Conservation (phyloP, 768 basidiomycete species). For the Fomitopsis pulvina region DNA sequence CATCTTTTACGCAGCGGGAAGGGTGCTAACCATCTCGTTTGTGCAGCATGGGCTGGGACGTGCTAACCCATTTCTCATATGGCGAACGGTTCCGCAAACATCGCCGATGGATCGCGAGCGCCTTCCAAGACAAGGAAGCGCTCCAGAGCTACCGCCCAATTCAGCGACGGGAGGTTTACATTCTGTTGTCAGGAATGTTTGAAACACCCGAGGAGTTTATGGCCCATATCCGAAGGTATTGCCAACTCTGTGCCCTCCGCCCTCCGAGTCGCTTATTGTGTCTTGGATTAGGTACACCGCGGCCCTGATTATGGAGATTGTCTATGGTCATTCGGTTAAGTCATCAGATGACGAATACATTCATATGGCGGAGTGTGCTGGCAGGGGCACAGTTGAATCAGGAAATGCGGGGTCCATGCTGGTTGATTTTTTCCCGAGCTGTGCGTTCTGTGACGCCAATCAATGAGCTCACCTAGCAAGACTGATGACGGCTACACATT, state of each 20-base stretch:
- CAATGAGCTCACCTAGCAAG: background rate
- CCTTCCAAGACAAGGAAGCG: conserved; percentile 9
- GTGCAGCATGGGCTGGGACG: conserved; percentile 19
- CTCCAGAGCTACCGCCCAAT: conserved; percentile 11
- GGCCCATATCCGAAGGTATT: conserved; percentile 15
- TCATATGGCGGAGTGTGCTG: conserved; percentile 10
- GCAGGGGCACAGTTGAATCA: conserved; percentile 4
- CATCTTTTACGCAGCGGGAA: background rate
- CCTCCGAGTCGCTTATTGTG: background rate
- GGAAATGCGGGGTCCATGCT: conserved; percentile 13
- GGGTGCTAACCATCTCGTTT: background rate
- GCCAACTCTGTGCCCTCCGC: conserved; percentile 6
- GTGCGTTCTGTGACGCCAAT: conserved; percentile 4
- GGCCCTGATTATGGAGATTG: conserved; percentile 1
- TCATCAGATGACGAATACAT: conserved; percentile 12
- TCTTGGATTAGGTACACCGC: conserved; percentile 1
- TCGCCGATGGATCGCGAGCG: conserved; percentile 16
- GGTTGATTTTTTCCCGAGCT: conserved; percentile 15
- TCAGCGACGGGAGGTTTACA: conserved; percentile 13
- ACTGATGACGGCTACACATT: background rate
- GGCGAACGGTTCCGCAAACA: conserved; percentile 19
- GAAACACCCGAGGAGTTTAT: conserved; percentile 9
- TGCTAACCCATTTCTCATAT: conserved; percentile 14
- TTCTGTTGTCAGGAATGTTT: conserved; percentile 7
- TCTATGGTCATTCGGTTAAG: conserved; percentile 11